phyloP scores from a whole-genome alignment of 768 basidiomycete species.

The Pisolithus tinctorius region DNA sequence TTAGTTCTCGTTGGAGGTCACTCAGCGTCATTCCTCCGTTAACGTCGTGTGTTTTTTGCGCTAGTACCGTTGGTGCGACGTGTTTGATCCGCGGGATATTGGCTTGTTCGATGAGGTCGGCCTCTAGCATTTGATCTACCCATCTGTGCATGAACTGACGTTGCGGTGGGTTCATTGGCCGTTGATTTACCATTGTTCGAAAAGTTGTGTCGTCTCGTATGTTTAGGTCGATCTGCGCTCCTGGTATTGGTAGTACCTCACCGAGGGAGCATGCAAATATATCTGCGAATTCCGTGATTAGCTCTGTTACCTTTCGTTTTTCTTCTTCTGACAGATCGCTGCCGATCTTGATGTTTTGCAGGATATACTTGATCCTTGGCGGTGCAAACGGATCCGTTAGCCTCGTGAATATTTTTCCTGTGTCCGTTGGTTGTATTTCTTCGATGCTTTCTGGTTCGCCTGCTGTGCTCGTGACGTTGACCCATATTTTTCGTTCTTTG shows the following conservation, averaged over 20 bases:
- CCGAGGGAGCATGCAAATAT: slow-evolving; percentile 33
- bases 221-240: neutral
- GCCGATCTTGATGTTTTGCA: slow-evolving; percentile 20
- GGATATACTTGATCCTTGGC: slow-evolving; percentile 11
- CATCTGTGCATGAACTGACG: neutral
- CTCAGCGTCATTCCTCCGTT: slow-evolving; percentile 23
- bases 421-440: neutral
- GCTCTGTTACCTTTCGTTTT: slow-evolving; percentile 15
- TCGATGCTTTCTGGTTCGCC: neutral
- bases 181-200: neutral
- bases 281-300: slow-evolving; percentile 30
- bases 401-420: neutral
- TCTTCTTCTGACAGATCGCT: slow-evolving; percentile 18
- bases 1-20: slow-evolving; percentile 28
- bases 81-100: neutral
- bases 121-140: neutral
- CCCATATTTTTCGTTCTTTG: neutral
- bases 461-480: neutral
- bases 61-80: slow-evolving; percentile 24
- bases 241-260: slow-evolving; percentile 28
- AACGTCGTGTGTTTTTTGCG: slow-evolving; percentile 29
- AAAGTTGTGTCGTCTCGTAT: neutral
- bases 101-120: neutral
- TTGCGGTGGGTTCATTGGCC: neutral
- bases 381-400: neutral